phyloP scores from a whole-genome alignment of 2,329 filamentous ascomycete species.

The Cercospora citrullina region DNA sequence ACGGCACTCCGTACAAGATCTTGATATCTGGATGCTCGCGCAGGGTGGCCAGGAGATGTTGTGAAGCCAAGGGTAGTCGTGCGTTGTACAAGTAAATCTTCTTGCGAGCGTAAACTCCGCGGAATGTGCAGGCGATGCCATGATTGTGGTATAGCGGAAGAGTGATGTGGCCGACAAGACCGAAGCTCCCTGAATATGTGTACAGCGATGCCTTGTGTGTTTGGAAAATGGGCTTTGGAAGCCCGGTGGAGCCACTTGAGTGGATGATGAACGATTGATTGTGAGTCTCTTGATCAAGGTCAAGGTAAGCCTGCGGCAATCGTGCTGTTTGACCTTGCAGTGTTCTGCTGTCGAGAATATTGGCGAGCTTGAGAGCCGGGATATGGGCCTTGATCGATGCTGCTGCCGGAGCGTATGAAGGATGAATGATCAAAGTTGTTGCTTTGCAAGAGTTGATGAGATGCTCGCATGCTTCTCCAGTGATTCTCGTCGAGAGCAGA shows the following conservation, averaged over 20 bases:
- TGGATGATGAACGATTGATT: slow-evolving; percentile 47
- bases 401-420: slow-evolving; percentile 28
- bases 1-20: slow-evolving; percentile 58
- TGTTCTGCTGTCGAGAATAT: slow-evolving; percentile 27
- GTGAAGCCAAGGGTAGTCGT: slow-evolving; percentile 54
- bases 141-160: slow-evolving; percentile 62
- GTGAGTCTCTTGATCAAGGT: slow-evolving; percentile 33
- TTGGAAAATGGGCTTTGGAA: slow-evolving; percentile 63
- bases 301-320: slow-evolving; percentile 25
- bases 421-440: slow-evolving; percentile 26
- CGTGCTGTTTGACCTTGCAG: background rate
- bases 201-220: slow-evolving; percentile 54
- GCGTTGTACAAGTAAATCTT: slow-evolving; percentile 57
- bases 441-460: slow-evolving; percentile 46
- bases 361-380: slow-evolving; percentile 34
- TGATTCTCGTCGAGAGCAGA: slow-evolving; percentile 55
- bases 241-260: slow-evolving; percentile 57
- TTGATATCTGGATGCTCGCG: slow-evolving; percentile 49
- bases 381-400: slow-evolving; percentile 29
- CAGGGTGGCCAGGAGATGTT: slow-evolving; percentile 36
- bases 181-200: slow-evolving; percentile 51
- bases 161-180: slow-evolving; percentile 55
- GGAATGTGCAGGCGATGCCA: slow-evolving; percentile 57
- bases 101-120: slow-evolving; percentile 54
- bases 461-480: slow-evolving; percentile 52